A percentile compares a stretch with the other conserved stretches of the same genome.
These are phyloP conservation scores for Arthroderma sp. DNA, from an alignment of 2,329 filamentous ascomycete genomes.

Conservation along the genomic window DNA sequence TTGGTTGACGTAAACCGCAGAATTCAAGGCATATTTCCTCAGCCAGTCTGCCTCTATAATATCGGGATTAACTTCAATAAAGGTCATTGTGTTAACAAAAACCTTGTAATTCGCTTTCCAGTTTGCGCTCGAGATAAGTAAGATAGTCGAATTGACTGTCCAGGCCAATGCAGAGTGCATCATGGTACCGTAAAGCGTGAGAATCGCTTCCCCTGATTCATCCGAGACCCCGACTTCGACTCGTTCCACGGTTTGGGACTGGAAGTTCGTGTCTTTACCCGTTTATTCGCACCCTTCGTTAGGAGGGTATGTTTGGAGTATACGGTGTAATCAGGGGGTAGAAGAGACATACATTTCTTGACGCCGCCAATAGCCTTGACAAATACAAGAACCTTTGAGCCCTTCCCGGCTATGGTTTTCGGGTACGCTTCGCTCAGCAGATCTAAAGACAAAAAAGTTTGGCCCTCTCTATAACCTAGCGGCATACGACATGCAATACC, in stretches of 20 bases:
- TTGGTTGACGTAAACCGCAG: slow-evolving; percentile 35
- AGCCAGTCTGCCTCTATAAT: slow-evolving; percentile 35
- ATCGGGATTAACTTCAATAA: slow-evolving; percentile 35
- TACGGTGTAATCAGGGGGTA: not conserved
- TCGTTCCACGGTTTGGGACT: slow-evolving; percentile 20
- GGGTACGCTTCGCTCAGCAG: slow-evolving; percentile 32
- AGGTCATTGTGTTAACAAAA: slow-evolving; percentile 28
- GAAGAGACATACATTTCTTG: slow-evolving; percentile 27
- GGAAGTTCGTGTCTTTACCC: not conserved
- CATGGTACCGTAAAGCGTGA: slow-evolving; percentile 33
- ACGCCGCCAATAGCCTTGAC: slow-evolving; percentile 38
- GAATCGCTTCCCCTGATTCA: slow-evolving; percentile 33
- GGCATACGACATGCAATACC: slow-evolving; percentile 30
- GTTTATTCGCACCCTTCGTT: not conserved
- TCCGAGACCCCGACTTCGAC: slow-evolving; percentile 36
- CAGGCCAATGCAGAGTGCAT: slow-evolving; percentile 25
- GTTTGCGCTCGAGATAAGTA: slow-evolving; percentile 29
- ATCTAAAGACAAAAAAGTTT: slow-evolving; percentile 30
- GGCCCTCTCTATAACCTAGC: slow-evolving; percentile 22
- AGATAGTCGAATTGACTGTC: slow-evolving; percentile 27
- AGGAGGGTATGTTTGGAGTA: not conserved
- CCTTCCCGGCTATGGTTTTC: slow-evolving; percentile 14
- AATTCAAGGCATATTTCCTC: slow-evolving; percentile 27
- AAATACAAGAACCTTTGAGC: slow-evolving; percentile 35
- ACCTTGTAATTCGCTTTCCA: slow-evolving; percentile 24